Evolutionary conservation across 495 filamentous ascomycete species (phyloP), one percentile per base, ranked within the genome.

Genomic region (Chaetomidium leptoderma): DNA sequence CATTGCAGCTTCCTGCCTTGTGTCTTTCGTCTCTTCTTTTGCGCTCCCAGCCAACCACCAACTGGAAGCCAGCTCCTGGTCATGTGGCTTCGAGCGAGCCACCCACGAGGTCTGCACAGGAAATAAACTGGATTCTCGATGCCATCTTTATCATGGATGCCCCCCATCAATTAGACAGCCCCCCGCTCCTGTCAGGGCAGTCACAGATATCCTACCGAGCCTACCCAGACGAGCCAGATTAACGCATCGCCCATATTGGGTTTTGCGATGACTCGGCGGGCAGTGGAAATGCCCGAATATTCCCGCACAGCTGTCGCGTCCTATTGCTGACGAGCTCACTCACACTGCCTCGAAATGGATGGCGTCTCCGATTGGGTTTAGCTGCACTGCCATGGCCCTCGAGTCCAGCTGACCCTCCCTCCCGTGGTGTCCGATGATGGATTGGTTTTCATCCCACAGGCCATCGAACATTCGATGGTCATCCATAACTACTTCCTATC

Each of bases 331-430:
- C 19, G 21, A 43, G 40, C 19, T 23, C 40, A 39, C 14, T 39
- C 10, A 39, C 36, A 39, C 4, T n/a, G 7, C 36, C 16, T 4
- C 36, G 10, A 39, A n/a, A n/a, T n/a, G 5, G n/a, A 33, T 23
- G 37, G 8, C 6, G 13, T 17, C 11, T 30, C 47, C 37, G 39
- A 51, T 52, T 48, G 54, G 44, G 16, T 32, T n/a, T 43, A 7
- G 37, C 26, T 24, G 55, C 19, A 40, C 24, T 37, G 35, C 16
- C 45, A 30, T 56, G 53, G 55, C 36, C 49, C 13, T 14, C 6
- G 16, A 10, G 47, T 13, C 55, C 55, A 50, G 55, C 44, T 57
- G 55, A 57, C 55, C 55, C 44, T 43, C 36, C 54, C 8, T 36
- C 13, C 13, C 4, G 40, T 6, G n/a, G 24, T 46, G 43, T 21